A percentile compares a stretch with the other conserved stretches of the same genome.
Evolutionary conservation across 2,329 filamentous ascomycete species (phyloP).

Genomic region (Sphaceloma murrayae): DNA sequence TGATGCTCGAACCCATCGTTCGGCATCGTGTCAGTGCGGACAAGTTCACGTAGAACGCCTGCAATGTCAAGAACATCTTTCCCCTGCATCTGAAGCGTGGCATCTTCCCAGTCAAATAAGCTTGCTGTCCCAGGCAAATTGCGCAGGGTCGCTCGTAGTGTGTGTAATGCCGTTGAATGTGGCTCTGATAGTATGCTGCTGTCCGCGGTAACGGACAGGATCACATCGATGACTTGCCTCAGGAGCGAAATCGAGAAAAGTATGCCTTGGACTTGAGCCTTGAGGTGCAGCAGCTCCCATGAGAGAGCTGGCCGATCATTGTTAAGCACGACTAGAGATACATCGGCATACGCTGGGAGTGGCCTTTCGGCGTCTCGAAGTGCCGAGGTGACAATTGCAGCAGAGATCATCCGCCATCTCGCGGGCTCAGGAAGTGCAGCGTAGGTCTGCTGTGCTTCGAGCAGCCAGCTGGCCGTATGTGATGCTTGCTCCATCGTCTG

Average conservation of each 20-base stretch:
- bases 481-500: neutral
- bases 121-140: slow-evolving; percentile 2
- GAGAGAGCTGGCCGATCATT: slow-evolving; percentile 11
- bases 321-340: slow-evolving; percentile 16
- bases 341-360: slow-evolving; percentile 12
- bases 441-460: neutral
- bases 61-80: neutral
- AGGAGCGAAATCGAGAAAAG: too few relatives aligned
- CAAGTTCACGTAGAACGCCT: neutral
- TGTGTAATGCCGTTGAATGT: too few relatives aligned
- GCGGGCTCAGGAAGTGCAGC: neutral
- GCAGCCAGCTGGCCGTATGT: neutral
- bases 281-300: slow-evolving; percentile 34
- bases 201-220: too few relatives aligned
- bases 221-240: too few relatives aligned
- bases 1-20: neutral
- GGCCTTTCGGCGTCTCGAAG: slow-evolving; percentile 16
- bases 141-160: too few relatives aligned
- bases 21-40: neutral
- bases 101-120: slow-evolving; percentile 5
- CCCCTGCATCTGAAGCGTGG: neutral
- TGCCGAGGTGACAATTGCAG: slow-evolving; percentile 14
- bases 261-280: slow-evolving; percentile 33
- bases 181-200: too few relatives aligned
- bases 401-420: slow-evolving; percentile 18